phyloP scores from a whole-genome alignment of 2,329 filamentous ascomycete species.

The Beauveria medogensis region DNA sequence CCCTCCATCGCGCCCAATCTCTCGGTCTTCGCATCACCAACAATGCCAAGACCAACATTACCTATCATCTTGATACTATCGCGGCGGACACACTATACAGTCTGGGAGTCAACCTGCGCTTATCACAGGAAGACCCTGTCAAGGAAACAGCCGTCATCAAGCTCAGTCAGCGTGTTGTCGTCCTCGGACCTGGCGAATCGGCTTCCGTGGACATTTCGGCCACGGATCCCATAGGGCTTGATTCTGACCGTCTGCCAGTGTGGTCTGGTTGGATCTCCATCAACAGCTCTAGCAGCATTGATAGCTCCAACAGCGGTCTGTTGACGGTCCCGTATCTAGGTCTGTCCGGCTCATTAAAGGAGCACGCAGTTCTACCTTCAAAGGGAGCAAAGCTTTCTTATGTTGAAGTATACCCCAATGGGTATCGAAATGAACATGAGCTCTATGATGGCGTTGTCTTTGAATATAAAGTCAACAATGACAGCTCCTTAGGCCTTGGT shows the following conservation, averaged over 20 bases:
- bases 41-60: not conserved
- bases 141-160: not conserved
- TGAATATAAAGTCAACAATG: not conserved
- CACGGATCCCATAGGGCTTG: not conserved
- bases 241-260: not conserved
- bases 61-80: not conserved
- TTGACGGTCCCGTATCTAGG: not conserved
- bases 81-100: not conserved
- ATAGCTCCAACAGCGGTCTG: not conserved
- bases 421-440: rapidly evolving
- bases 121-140: too few relatives aligned
- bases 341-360: not conserved
- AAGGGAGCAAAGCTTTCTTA: not conserved
- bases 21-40: not conserved
- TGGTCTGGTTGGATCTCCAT: not conserved
- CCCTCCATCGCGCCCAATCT: not conserved
- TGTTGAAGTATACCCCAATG: too few relatives aligned
- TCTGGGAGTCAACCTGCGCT: not conserved
- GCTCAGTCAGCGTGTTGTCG: not conserved
- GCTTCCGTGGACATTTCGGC: not conserved
- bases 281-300: not conserved
- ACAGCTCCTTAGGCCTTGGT: not conserved
- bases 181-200: not conserved
- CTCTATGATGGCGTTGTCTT: not conserved
- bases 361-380: not conserved